Conservation (phyloP, 371 early-diverging fungal species). For the Mortierella sp. region DNA sequence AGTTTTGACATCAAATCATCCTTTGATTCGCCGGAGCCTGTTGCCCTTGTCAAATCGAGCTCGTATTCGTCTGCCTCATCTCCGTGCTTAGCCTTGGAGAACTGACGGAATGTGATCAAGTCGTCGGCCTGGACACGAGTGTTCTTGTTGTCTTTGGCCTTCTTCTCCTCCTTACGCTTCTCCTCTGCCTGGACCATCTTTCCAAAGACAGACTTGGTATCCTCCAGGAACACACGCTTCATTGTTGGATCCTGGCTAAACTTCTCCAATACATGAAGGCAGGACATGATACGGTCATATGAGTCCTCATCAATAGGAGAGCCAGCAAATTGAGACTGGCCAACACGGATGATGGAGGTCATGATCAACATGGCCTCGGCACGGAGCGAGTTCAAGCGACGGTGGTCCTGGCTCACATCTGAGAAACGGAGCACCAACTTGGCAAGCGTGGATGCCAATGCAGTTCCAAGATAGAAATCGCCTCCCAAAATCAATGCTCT, state of each 20-base stretch:
- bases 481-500: slow-evolving; percentile 89
- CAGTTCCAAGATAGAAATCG: slow-evolving; percentile 92
- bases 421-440: slow-evolving; percentile 88
- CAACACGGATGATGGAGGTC: slow-evolving; percentile 94
- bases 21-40: slow-evolving; percentile 78
- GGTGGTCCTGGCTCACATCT: slow-evolving; percentile 61
- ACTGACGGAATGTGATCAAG: slow-evolving; percentile 88
- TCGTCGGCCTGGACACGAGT: slow-evolving; percentile 90
- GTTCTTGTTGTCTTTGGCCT: slow-evolving; percentile 72
- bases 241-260: slow-evolving; percentile 66
- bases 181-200: slow-evolving; percentile 83
- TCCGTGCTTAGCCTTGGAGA: slow-evolving; percentile 78
- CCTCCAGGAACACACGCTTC: slow-evolving; percentile 80
- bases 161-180: slow-evolving; percentile 65
- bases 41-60: slow-evolving; percentile 88
- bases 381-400: slow-evolving; percentile 79
- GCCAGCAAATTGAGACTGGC: slow-evolving; percentile 86
- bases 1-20: slow-evolving; percentile 88
- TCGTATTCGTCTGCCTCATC: slow-evolving; percentile 87
- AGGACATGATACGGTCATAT: slow-evolving; percentile 91
- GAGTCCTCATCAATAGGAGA: slow-evolving; percentile 97
- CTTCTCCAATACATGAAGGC: slow-evolving; percentile 85
- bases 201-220: slow-evolving; percentile 85
- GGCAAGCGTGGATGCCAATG: slow-evolving; percentile 89
- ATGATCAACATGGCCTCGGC: slow-evolving; percentile 97